Evolutionary conservation across 2,329 filamentous ascomycete species (phyloP).

Genomic region (Fusarium protoensiforme): DNA sequence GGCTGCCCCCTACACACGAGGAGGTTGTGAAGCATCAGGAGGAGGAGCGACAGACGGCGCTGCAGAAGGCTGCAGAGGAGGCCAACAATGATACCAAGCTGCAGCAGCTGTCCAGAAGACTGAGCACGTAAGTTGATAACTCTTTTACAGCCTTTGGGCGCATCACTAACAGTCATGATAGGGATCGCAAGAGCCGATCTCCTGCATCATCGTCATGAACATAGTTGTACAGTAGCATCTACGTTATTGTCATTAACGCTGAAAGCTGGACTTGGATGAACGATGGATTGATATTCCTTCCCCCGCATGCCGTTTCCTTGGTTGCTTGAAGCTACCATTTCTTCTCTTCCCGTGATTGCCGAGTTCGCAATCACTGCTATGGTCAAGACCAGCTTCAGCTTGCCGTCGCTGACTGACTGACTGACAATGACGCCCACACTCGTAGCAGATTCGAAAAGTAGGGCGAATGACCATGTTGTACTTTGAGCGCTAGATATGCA

Average conservation of each 20-base stretch:
- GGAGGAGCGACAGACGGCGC: conserved; percentile 81
- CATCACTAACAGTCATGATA: conserved; percentile 16
- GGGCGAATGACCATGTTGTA: conserved; percentile 33
- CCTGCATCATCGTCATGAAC: conserved; percentile 38
- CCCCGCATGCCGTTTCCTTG: conserved; percentile 19
- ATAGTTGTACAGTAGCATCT: conserved; percentile 42
- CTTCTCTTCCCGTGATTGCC: conserved; percentile 36
- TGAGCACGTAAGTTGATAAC: conserved; percentile 81
- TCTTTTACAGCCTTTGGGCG: neutral
- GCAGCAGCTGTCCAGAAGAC: conserved; percentile 86
- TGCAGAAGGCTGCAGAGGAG: conserved; percentile 87
- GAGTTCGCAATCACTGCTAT: conserved; percentile 18
- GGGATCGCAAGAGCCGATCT: conserved; percentile 45
- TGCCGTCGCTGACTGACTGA: conserved; percentile 8
- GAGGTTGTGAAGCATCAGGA: conserved; percentile 88
- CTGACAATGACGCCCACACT: conserved; percentile 20
- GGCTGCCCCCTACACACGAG: conserved; percentile 89
- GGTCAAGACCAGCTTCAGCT: conserved; percentile 10
- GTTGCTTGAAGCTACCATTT: conserved; percentile 29
- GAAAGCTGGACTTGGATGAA: conserved; percentile 35
- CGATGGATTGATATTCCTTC: conserved; percentile 26
- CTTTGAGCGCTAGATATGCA: conserved; percentile 37
- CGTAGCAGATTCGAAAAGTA: conserved; percentile 31
- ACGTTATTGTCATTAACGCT: conserved; percentile 35
- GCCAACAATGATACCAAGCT: conserved; percentile 93